These are phyloP conservation scores for Verticillium tricorpus DNA, from an alignment of 2,329 filamentous ascomycete species.

Conservation along the genomic window DNA sequence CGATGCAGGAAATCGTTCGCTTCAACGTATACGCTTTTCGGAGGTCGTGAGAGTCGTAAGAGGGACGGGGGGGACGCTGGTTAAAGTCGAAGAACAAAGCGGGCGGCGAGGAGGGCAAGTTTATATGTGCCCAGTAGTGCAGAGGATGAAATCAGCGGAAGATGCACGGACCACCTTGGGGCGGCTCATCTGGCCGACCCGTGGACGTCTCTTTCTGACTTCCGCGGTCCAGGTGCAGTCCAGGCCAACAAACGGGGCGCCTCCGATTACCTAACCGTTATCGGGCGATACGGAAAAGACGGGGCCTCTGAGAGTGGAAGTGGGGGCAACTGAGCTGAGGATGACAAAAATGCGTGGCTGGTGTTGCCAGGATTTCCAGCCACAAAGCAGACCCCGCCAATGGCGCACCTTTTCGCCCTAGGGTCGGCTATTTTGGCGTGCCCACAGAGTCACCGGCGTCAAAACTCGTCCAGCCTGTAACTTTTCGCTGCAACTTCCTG, in stretches of 20 bases:
- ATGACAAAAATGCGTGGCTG: neutral
- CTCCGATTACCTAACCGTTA: neutral
- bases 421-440: conserved; percentile 11
- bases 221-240: neutral
- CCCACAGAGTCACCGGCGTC: conserved; percentile 9
- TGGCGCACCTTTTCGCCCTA: conserved; percentile 1
- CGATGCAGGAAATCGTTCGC: neutral
- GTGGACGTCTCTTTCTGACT: neutral
- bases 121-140: conserved; percentile 8
- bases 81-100: conserved; percentile 5
- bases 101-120: conserved; percentile 13
- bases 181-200: neutral
- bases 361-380: neutral
- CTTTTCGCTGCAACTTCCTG: neutral
- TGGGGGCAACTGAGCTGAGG: neutral
- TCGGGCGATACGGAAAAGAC: neutral
- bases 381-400: neutral
- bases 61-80: conserved; percentile 2
- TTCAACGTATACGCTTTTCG: neutral
- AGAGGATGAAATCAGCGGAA: conserved; percentile 9
- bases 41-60: conserved; percentile 3
- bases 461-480: conserved; percentile 19
- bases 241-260: neutral
- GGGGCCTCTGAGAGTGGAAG: neutral
- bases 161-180: neutral